Percentiles rank a stretch among this genome's conserved stretches.
These are phyloP conservation scores for Escovopsis sp. DNA, from an alignment of 2,329 filamentous ascomycete genomes.

Conservation along the genomic window DNA sequence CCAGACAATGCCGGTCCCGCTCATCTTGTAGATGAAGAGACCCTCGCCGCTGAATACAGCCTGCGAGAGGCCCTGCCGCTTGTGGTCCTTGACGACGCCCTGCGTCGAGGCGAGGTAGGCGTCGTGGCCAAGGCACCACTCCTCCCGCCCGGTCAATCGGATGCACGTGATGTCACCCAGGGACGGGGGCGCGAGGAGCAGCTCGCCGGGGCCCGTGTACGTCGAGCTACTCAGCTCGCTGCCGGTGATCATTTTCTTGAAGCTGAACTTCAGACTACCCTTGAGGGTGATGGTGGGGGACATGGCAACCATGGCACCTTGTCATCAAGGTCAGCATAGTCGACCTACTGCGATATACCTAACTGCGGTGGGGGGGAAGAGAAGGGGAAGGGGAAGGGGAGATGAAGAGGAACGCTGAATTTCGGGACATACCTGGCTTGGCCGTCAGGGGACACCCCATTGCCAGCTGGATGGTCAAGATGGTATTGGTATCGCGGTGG, in stretches of 20 bases:
- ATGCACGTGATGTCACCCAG: constrained; percentile 79
- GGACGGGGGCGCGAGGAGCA: constrained; percentile 65
- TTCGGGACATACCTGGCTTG: constrained; percentile 47
- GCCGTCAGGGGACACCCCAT: constrained; percentile 72
- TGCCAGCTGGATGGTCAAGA: constrained; percentile 78
- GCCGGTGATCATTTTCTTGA: constrained; percentile 81
- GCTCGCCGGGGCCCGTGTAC: constrained; percentile 80
- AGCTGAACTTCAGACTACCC: constrained; percentile 68
- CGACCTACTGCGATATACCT: no score
- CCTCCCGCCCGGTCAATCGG: constrained; percentile 53
- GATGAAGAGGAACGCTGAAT: neutral
- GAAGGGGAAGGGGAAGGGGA: no score
- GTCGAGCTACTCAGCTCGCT: constrained; percentile 66
- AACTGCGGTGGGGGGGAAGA: no score
- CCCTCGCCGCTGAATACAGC: constrained; percentile 92
- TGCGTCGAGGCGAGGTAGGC: constrained; percentile 75
- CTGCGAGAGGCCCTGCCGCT: constrained; percentile 73
- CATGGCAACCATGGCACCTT: constrained; percentile 89
- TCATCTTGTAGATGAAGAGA: constrained; percentile 77
- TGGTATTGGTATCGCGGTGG: constrained; percentile 80
- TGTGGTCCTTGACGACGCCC: constrained; percentile 76
- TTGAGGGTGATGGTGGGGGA: constrained; percentile 72
- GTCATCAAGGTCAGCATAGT: neutral
- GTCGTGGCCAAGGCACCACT: constrained; percentile 78
- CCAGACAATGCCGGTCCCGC: constrained; percentile 71